phyloP scores from a whole-genome alignment of 169 alveolate genomes.

The Plasmodium gaboni region DNA sequence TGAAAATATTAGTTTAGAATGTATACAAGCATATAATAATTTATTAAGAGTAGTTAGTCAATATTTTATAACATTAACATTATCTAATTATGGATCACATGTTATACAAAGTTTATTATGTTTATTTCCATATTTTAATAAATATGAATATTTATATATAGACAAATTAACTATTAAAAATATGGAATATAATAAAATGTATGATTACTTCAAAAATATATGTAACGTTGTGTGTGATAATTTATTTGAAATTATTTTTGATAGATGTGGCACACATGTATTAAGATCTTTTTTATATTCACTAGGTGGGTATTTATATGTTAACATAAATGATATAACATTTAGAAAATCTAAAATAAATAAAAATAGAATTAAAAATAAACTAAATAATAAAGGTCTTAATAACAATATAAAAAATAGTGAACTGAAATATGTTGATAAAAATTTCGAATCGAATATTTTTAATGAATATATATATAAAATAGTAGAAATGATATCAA shows the following conservation, averaged over 20 bases:
- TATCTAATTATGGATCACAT: conserved; percentile 54
- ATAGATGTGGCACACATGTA: conserved; percentile 64
- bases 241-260: conserved; percentile 23
- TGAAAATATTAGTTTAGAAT: conserved; percentile 54
- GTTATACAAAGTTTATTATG: conserved; percentile 49
- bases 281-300: conserved; percentile 67
- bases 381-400: conserved; percentile 19
- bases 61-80: conserved; percentile 22
- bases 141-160: conserved; percentile 51
- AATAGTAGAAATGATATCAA: conserved; percentile 28
- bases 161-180: conserved; percentile 45
- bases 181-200: conserved; percentile 2
- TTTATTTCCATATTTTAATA: conserved; percentile 48
- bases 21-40: conserved; percentile 50
- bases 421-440: neutral
- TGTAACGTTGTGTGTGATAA: conserved; percentile 22
- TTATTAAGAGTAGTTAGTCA: conserved; percentile 5
- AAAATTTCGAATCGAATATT: neutral
- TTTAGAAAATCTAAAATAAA: conserved; percentile 70
- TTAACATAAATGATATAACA: conserved; percentile 43
- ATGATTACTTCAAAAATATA: conserved; percentile 9
- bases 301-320: conserved; percentile 49
- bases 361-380: conserved; percentile 21
- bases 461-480: conserved; percentile 22
- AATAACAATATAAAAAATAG: neutral